Conservation (phyloP, 2,329 filamentous ascomycete genomes). For the Camillea tinctor region DNA sequence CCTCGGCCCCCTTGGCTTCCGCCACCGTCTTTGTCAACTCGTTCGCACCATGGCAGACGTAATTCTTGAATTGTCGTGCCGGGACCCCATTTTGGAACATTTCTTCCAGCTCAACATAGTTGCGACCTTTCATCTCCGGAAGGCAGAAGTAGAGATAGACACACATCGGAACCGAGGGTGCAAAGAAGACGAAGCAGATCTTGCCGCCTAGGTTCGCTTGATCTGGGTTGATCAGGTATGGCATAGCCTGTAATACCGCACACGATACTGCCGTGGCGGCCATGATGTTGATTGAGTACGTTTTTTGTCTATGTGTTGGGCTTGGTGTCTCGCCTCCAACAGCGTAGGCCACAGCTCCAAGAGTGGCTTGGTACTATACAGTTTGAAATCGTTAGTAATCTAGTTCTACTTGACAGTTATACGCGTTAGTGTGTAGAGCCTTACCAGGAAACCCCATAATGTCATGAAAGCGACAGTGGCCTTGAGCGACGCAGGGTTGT, state of each 20-base stretch:
- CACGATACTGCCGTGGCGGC: not conserved
- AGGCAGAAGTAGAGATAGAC: not conserved
- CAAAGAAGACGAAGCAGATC: not conserved
- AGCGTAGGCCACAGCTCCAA: not conserved
- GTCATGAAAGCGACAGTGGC: conserved; percentile 10
- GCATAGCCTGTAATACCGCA: not conserved
- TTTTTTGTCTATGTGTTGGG: not conserved
- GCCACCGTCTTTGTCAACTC: not conserved
- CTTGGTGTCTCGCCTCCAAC: not conserved
- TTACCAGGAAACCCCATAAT: conserved; percentile 5
- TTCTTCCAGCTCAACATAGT: not conserved
- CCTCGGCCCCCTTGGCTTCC: not conserved
- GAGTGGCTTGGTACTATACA: not conserved
- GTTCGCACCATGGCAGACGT: not conserved
- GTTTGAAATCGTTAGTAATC: no score
- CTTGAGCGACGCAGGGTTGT: conserved; percentile 3
- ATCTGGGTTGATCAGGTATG: not conserved
- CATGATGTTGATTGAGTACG: not conserved
- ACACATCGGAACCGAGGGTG: not conserved
- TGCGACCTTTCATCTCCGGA: not conserved
- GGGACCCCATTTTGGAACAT: not conserved
- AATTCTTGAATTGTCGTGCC: not conserved
- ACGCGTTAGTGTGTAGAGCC: not conserved
- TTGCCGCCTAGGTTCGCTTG: not conserved
- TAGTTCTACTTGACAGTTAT: not conserved